Evolutionary conservation across 768 basidiomycete genomes (phyloP).

Genomic region (Cystobasidium onofrii): DNA sequence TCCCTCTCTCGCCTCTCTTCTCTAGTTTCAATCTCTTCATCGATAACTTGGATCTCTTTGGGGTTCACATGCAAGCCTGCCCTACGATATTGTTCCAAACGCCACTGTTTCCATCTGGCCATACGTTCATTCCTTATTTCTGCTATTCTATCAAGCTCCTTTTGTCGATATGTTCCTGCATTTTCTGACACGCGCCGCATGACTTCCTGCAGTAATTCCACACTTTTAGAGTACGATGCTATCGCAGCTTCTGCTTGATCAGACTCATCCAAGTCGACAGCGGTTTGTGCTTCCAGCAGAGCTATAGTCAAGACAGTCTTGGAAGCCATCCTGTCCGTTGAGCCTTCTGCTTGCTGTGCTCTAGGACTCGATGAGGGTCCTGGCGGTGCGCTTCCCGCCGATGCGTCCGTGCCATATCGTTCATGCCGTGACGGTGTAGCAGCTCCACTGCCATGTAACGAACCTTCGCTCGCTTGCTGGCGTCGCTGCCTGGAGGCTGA

Average conservation of each 20-base stretch:
- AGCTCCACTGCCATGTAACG: neutral
- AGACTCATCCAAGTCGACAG: constrained; percentile 75
- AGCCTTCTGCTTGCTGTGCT: neutral
- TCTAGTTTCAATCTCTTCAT: constrained; percentile 6
- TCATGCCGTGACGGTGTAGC: neutral
- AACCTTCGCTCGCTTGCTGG: neutral
- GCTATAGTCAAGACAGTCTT: constrained; percentile 76
- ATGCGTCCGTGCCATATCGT: neutral
- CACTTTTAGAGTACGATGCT: constrained; percentile 77
- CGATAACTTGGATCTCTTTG: neutral
- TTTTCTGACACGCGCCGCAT: constrained; percentile 78
- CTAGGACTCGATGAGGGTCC: neutral
- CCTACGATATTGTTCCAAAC: neutral
- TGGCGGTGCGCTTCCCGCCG: neutral
- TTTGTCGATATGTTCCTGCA: constrained; percentile 46
- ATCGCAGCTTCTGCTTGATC: constrained; percentile 86
- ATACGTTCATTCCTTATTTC: neutral
- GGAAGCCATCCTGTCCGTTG: constrained; percentile 49
- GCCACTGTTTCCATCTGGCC: neutral
- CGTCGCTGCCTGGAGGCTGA: neutral
- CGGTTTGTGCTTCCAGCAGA: constrained; percentile 77
- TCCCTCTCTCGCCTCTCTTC: constrained; percentile 31
- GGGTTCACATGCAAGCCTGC: constrained; percentile 9
- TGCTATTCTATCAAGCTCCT: neutral
- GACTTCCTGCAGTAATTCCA: constrained; percentile 76